phyloP scores from a whole-genome alignment of 371 early-diverging fungal genomes.

The Rhizopus microsporus region DNA sequence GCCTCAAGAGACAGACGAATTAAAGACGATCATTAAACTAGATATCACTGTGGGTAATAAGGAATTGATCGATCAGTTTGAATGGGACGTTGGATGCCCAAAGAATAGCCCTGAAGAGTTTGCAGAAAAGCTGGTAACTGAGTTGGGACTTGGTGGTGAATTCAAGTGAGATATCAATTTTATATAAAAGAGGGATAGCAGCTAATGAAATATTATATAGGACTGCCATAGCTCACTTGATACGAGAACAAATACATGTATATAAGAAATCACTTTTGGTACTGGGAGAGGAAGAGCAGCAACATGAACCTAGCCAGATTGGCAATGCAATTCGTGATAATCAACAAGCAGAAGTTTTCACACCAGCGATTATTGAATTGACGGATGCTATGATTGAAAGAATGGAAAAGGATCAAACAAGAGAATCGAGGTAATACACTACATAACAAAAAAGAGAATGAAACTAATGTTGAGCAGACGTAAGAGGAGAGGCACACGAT shows the following conservation, averaged over 20 bases:
- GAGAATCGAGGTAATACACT: slow-evolving; percentile 47
- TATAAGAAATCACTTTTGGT: slow-evolving; percentile 81
- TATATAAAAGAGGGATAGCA: neutral
- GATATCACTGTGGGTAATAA: slow-evolving; percentile 48
- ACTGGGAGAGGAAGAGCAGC: slow-evolving; percentile 23
- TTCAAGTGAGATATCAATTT: slow-evolving; percentile 60
- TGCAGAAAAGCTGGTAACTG: slow-evolving; percentile 35
- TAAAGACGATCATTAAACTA: slow-evolving; percentile 34
- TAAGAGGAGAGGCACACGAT: slow-evolving; percentile 76
- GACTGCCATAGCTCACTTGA: slow-evolving; percentile 90
- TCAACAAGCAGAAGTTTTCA: slow-evolving; percentile 54
- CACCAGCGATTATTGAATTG: slow-evolving; percentile 69
- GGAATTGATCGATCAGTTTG: slow-evolving; percentile 87
- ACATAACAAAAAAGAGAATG: neutral
- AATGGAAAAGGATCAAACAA: slow-evolving; percentile 77
- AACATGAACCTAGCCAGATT: slow-evolving; percentile 21
- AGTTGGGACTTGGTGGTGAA: slow-evolving; percentile 76
- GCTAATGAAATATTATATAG: slow-evolving; percentile 27
- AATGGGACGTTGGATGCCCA: slow-evolving; percentile 85
- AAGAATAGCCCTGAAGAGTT: slow-evolving; percentile 27
- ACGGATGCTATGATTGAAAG: slow-evolving; percentile 76
- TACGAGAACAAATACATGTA: slow-evolving; percentile 89
- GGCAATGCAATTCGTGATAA: slow-evolving; percentile 51
- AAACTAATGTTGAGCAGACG: slow-evolving; percentile 44
- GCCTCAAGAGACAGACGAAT: slow-evolving; percentile 17